phyloP scores from a whole-genome alignment of 2,329 filamentous ascomycete genomes.

The Pseudopithomyces chartarum region DNA sequence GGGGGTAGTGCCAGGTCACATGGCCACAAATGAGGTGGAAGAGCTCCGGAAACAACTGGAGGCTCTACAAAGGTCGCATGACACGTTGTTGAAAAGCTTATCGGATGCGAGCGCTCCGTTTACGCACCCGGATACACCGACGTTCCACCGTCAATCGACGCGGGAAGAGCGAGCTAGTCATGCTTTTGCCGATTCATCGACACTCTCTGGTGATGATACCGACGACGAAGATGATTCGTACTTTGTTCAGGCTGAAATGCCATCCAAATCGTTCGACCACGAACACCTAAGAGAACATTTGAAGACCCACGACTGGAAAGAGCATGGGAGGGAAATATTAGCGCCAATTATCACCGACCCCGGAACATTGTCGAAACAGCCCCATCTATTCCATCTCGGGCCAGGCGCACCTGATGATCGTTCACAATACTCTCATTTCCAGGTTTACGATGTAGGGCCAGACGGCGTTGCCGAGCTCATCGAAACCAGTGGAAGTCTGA shows the following conservation, averaged over 20 bases:
- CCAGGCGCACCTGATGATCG: constrained; percentile 50
- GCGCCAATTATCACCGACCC: constrained; percentile 51
- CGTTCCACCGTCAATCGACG: constrained; percentile 27
- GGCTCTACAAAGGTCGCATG: constrained; percentile 38
- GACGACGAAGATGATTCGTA: constrained; percentile 42
- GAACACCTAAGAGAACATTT: constrained; percentile 53
- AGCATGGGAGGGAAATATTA: constrained; percentile 48
- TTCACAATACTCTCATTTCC: constrained; percentile 56
- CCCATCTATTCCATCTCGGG: constrained; percentile 49
- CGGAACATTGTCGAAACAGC: constrained; percentile 49
- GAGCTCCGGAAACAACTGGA: constrained; percentile 40
- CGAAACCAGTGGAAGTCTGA: constrained; percentile 37
- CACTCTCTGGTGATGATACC: constrained; percentile 41
- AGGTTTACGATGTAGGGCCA: constrained; percentile 61
- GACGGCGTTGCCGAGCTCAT: constrained; percentile 51
- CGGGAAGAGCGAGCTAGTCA: constrained; percentile 23
- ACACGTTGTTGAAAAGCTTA: constrained; percentile 35
- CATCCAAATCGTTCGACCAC: constrained; percentile 47
- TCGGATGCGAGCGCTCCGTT: constrained; percentile 34
- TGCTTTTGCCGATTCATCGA: constrained; percentile 40
- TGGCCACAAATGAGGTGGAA: constrained; percentile 36
- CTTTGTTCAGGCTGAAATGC: constrained; percentile 48
- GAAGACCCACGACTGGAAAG: constrained; percentile 49
- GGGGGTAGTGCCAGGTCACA: constrained; percentile 3
- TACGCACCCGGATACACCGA: constrained; percentile 27